Evolutionary conservation across 2,329 filamentous ascomycete species (phyloP), one percentile per base, ranked within the genome.

Genomic region (Lasiodiplodia sp.): DNA sequence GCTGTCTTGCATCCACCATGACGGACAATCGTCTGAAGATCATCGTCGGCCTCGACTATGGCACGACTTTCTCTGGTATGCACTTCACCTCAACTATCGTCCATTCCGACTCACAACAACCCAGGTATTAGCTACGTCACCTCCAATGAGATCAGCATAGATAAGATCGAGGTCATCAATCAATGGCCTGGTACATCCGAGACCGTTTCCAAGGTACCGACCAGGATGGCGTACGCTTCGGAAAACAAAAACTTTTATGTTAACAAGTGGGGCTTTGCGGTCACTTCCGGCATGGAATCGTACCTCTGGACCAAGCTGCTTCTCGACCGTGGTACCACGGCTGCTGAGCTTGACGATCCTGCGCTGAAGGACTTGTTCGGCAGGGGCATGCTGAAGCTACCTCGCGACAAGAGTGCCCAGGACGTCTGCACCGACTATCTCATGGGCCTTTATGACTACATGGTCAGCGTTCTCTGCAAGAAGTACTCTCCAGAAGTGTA

Each of bases 251-350:
- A 64, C 10, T 3, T 55, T 16, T 21, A 56, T 1, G 6, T n/a
- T 8, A 34, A 70, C 28, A 11, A 64, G 25, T 71, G 52, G 44
- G 70, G 70, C 1, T 73, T 60, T 18, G 10, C 66, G 7, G 70
- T 71, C 4, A 64, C 38, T 4, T 40, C 70, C 2, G 55, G 56
- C 8, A 72, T 72, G 71, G 47, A 31, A 6, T 65, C 55, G 25
- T 73, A 70, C 49, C 34, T 28, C 2, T 73, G 72, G 71, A 70
- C 66, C 7, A 73, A 73, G 38, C 52, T 73, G 0, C 65, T 73
- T 4, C 68, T 73, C 0, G 71, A 73, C 44, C 21, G 58, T 2
- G 51, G 23, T 37, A 57, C 58, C n/a, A 34, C 6, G 2, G 3
- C 52, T 0, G 70, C 70, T 2, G 63, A 66, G 2, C 68, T 68